phyloP scores from a whole-genome alignment of 2,329 filamentous ascomycete species.

The Coniella lustricola region DNA sequence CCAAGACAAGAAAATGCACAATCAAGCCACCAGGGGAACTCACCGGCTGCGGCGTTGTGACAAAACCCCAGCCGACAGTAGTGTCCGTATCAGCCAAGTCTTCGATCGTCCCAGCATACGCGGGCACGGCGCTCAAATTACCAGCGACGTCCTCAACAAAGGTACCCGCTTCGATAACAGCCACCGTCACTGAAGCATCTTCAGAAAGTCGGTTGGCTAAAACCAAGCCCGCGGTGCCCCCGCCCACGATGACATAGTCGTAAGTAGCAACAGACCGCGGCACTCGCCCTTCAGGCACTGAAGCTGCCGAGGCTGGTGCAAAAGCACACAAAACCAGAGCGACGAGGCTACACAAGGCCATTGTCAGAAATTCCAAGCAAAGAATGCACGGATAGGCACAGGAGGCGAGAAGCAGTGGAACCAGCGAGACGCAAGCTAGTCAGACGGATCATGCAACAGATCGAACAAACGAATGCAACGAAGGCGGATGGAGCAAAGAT shows the following conservation, averaged over 20 bases:
- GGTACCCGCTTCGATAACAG: conserved; percentile 8
- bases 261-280: not conserved
- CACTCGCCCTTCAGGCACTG: too few species aligned
- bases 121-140: conserved; percentile 7
- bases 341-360: too few species aligned
- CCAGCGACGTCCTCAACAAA: not conserved
- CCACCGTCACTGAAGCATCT: conserved; percentile 1
- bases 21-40: too few species aligned
- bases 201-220: conserved; percentile 7
- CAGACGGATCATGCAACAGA: too few species aligned
- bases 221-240: conserved; percentile 8
- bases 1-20: not conserved
- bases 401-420: too few species aligned
- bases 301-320: too few species aligned
- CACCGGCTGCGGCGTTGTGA: conserved; percentile 1
- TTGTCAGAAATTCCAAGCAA: too few species aligned
- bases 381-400: too few species aligned
- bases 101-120: not conserved
- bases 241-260: conserved; percentile 12
- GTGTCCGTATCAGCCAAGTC: not conserved
- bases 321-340: too few species aligned
- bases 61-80: conserved; percentile 3
- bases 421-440: too few species aligned
- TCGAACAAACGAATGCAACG: too few species aligned
- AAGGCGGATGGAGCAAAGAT: too few species aligned